Evolutionary conservation across 306 rosid genomes (phyloP), one percentile per base, ranked within the genome.

Genomic region (Sophora flavescens): DNA sequence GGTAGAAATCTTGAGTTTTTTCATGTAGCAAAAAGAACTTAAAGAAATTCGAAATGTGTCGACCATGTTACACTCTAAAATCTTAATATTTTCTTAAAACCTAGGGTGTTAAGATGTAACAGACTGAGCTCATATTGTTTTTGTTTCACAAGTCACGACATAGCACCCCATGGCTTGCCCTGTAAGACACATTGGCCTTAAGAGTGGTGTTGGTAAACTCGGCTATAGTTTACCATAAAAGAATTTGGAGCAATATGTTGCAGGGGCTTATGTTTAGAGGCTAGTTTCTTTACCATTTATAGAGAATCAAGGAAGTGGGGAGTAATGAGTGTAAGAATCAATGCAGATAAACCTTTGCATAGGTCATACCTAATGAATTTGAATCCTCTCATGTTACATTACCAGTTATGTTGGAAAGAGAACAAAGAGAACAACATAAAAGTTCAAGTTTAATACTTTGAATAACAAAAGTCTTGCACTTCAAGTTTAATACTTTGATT

Each of bases 31-130:
- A 42, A 68, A 81, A 50, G 50, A 51, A 69, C 44, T 59, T 57
- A 65, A 17, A 75, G 75, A 8, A 56, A 41, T 1, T 50, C 68
- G 60, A 33, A 60, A 68, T 41, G n/a, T 51, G 45, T 2, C 17
- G 61, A 10, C 16, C 45, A 68, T 60, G 54, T 68, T 58, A 52
- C 79, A 75, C 48, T 79, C 0, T 51, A 22, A 61, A n/a, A n/a
- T n/a, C n/a, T n/a, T n/a, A n/a, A n/a, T n/a, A n/a, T n/a, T n/a
- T n/a, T n/a, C n/a, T n/a, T n/a, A n/a, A n/a, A 28, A 68, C 62
- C 8, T n/a, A 58, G 16, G 28, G 22, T 7, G 14, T 61, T 45
- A 28, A 74, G 12, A 54, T 64, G 75, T 39, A 47, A 65, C 44
- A 69, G 18, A 66, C 33, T 30, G 36, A 72, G 12, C 15, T 80